Evolutionary conservation across 768 basidiomycete genomes (phyloP), one percentile per base, ranked within the genome.

Genomic region (Megacollybia marginata): DNA sequence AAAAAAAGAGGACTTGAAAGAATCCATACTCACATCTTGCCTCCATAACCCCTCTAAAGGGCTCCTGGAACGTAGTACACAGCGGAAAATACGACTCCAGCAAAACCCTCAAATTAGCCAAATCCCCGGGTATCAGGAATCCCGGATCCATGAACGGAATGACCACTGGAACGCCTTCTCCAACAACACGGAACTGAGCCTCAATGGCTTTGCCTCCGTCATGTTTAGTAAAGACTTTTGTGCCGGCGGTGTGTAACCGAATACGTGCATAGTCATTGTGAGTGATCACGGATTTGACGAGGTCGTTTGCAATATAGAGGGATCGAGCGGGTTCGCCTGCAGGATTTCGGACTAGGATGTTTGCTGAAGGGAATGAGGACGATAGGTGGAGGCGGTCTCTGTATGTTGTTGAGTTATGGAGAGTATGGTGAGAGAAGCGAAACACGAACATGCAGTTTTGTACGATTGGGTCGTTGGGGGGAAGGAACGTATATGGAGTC

Each of bases 201-300:
- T 81, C 78, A 35, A 62, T 62, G 4, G 75, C 81, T 42, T 78
- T 78, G 1, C 76, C 80, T 2, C 79, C 80, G 52, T 95, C 94
- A 63, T 98, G 94, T 60, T 91, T 88, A 6, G 82, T 79, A 65
- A 98, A 88, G 11, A 92, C 83, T 65, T 96, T 95, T 36, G 93
- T 92, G 16, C 96, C 96, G n/a, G 89, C 87, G 12, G 88, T 83
- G 58, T 93, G 84, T 47, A 99, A 80, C 1, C 96, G 83, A 49
- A 97, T 75, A 23, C 85, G 82, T 28, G 79, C 77, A 62, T 85
- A 94, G 61, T 91, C 83, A 62, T 98, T 99, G 61, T 83, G 70
- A 47, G 72, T 59, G 50, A 97, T 76, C 52, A 98, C 72, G n/a
- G 73, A 66, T 65, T 88, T 91, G 61, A 95, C 86, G 57, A 88